phyloP scores from a whole-genome alignment of 768 basidiomycete species.

The Suillus lakei region DNA sequence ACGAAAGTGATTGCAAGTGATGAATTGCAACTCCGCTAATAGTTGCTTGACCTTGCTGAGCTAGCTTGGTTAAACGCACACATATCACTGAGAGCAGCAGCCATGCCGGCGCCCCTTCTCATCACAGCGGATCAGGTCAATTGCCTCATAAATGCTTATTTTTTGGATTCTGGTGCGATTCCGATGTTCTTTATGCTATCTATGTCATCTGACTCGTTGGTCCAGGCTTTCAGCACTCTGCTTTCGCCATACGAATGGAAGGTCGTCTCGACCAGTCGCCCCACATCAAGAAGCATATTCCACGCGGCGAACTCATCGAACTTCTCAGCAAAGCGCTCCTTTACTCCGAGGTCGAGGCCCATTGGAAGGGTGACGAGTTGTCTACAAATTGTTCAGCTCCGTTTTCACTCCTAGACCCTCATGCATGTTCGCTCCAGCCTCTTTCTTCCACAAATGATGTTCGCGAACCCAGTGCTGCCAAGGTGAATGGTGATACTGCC shows the following conservation, averaged over 20 bases:
- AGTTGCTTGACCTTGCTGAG: neutral
- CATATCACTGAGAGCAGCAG: neutral
- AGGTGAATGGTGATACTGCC: slow-evolving; percentile 24
- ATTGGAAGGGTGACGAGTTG: slow-evolving; percentile 70
- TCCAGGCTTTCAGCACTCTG: slow-evolving; percentile 79
- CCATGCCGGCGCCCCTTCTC: slow-evolving; percentile 52
- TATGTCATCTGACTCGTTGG: slow-evolving; percentile 15
- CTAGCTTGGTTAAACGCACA: neutral
- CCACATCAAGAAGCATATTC: slow-evolving; percentile 72
- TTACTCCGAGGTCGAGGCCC: slow-evolving; percentile 82
- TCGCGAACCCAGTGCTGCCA: slow-evolving; percentile 15
- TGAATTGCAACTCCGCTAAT: slow-evolving; percentile 4
- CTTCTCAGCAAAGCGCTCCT: slow-evolving; percentile 80
- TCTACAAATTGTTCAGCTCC: slow-evolving; percentile 67
- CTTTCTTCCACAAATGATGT: slow-evolving; percentile 22
- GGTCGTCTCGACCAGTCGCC: slow-evolving; percentile 71
- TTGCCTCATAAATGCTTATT: slow-evolving; percentile 83
- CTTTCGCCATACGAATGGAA: slow-evolving; percentile 81
- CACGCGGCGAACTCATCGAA: slow-evolving; percentile 81
- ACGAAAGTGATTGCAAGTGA: neutral
- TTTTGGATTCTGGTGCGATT: slow-evolving; percentile 76
- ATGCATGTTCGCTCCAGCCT: slow-evolving; percentile 66
- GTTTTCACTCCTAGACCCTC: slow-evolving; percentile 78
- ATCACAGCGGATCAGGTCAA: slow-evolving; percentile 86
- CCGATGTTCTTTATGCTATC: neutral